Conservation (phyloP, 768 basidiomycete species). For the Tulasnella sp. region DNA sequence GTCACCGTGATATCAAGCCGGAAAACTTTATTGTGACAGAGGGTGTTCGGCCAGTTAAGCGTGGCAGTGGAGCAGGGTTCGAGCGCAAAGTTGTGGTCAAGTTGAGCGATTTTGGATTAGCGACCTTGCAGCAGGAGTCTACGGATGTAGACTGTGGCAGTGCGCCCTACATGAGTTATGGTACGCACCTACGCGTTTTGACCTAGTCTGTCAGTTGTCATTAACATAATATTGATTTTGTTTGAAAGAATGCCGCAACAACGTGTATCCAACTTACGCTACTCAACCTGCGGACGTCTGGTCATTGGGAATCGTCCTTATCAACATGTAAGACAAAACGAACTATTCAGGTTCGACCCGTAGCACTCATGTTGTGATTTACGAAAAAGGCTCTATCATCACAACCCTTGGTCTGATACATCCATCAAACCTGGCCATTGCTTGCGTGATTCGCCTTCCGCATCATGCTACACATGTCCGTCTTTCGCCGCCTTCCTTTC, state of each 20-base stretch:
- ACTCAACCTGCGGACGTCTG: conserved; percentile 95
- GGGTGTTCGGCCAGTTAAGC: conserved; percentile 41
- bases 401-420: conserved; percentile 96
- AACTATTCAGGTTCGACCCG: neutral
- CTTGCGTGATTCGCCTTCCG: neutral
- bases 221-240: conserved; percentile 11
- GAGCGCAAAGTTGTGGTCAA: conserved; percentile 92
- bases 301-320: conserved; percentile 96
- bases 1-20: conserved; percentile 97
- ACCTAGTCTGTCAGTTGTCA: neutral
- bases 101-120: conserved; percentile 91
- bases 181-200: conserved; percentile 33
- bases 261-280: conserved; percentile 84
- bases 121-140: conserved; percentile 75
- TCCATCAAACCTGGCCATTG: conserved; percentile 25
- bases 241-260: conserved; percentile 84
- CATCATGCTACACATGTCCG: neutral
- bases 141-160: conserved; percentile 98
- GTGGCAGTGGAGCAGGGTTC: conserved; percentile 29
- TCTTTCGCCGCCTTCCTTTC: conserved; percentile 73
- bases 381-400: conserved; percentile 74
- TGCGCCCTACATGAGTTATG: conserved; percentile 97
- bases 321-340: conserved; percentile 65
- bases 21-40: conserved; percentile 97
- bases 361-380: neutral